Evolutionary conservation across 1,284 basidiomycete genomes (phyloP), one percentile per base, ranked within the genome.

Genomic region (Agaricales sp.): DNA sequence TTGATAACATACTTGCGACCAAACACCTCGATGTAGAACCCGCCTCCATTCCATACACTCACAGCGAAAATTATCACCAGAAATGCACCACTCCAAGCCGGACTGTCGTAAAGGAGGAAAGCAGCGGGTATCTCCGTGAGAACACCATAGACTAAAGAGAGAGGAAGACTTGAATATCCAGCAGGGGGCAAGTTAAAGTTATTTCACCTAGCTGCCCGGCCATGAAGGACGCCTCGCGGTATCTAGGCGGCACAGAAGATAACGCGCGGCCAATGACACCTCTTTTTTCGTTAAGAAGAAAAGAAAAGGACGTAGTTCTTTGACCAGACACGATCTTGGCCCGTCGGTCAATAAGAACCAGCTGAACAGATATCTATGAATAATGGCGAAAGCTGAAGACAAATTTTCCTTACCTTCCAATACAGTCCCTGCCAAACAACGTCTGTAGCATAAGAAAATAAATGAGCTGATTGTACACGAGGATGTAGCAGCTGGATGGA

Each of bases 21-120:
- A 62, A 94, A 95, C 24, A 95, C 92, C 63, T 97, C 93, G 53
- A 96, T 92, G 63, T 95, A 95, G 71, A 80, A 91, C 6, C 79
- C 87, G 53, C 76, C 89, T 47, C 79, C 88, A 58, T 91, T 91
- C 88, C 89, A 91, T 1, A 86, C 86, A 53, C 82, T 85, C 41
- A 91, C 87, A 24, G 75, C 69, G 59, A 95, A 89, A 44, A 94
- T 85, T 51, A 78, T 55, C 38, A 92, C 68, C 19, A 96, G 68
- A 68, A 92, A 94, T 1, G 76, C 63, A 13, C 78, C 80, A 53
- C 87, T 90, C 73, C 84, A 89, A 45, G 72, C 69, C 1, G 82
- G 63, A 58, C 78, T 89, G 58, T 87, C 78, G 56, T 91, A 92
- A 22, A 95, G 71, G 45, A 94, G 53, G 57, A 86, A 85, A 2